These are phyloP conservation scores for Trapa incisa DNA, from an alignment of 345 rosid species.

Conservation along the genomic window DNA sequence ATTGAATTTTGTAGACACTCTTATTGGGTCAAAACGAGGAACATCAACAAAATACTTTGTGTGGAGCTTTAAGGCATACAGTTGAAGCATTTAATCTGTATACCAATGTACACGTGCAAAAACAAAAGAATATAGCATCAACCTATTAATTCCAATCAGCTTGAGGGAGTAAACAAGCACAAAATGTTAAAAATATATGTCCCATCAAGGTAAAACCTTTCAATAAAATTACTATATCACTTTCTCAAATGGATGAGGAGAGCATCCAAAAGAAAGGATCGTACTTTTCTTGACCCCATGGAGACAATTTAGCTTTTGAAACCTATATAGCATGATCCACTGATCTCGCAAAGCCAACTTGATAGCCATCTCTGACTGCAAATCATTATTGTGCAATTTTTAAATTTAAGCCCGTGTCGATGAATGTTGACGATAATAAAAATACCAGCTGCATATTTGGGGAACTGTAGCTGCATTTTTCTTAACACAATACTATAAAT, in stretches of 20 bases:
- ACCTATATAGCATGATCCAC: background rate
- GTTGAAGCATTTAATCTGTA: background rate
- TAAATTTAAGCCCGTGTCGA: background rate
- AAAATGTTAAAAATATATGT: background rate
- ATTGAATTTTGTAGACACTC: background rate
- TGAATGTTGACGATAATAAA: background rate
- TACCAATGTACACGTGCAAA: background rate
- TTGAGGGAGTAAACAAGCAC: background rate
- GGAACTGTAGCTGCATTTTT: background rate
- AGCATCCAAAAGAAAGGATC: background rate
- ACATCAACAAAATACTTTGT: background rate
- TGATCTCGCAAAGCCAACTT: background rate
- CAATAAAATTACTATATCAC: background rate
- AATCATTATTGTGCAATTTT: background rate
- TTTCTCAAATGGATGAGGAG: background rate
- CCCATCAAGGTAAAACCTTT: background rate
- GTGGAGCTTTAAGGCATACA: background rate
- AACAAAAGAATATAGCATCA: background rate
- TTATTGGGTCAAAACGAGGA: background rate
- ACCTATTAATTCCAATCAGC: background rate
- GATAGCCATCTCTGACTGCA: background rate
- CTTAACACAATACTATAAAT: background rate
- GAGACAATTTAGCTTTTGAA: background rate
- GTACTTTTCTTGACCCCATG: background rate
- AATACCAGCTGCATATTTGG: background rate